A percentile compares a stretch with the other conserved stretches of the same genome.
phyloP scores from a whole-genome alignment of 2,329 filamentous ascomycete genomes.

The Fusarium staphyleae region DNA sequence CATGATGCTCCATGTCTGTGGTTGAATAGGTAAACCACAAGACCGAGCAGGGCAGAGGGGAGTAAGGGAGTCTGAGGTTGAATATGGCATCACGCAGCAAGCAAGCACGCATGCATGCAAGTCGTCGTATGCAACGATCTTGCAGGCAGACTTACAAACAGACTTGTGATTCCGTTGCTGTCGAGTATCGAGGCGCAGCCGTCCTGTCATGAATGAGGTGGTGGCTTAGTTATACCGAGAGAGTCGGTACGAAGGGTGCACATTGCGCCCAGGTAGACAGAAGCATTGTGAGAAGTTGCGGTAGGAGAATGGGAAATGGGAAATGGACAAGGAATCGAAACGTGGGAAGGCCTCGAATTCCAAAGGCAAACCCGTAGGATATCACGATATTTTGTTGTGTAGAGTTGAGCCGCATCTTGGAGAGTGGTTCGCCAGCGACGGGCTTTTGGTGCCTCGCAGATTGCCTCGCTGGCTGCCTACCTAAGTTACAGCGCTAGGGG shows the following conservation, averaged over 20 bases:
- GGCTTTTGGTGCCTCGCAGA: conserved; percentile 2
- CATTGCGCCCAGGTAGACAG: neutral
- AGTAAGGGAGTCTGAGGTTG: too few relatives aligned
- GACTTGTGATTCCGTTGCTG: too few relatives aligned
- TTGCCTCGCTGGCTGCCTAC: conserved; percentile 31
- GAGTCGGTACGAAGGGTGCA: neutral
- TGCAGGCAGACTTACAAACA: too few relatives aligned
- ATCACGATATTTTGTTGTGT: neutral
- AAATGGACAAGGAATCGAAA: neutral
- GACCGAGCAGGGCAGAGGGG: neutral
- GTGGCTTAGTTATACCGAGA: too few relatives aligned
- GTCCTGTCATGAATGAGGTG: too few relatives aligned
- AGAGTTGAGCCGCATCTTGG: conserved; percentile 20
- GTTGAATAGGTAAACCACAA: neutral
- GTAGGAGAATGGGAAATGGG: too few relatives aligned
- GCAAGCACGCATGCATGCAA: too few relatives aligned
- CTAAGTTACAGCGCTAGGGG: conserved; percentile 15
- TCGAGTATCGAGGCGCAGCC: too few relatives aligned
- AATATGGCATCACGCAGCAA: too few relatives aligned
- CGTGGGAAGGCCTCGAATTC: neutral
- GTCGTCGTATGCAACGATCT: too few relatives aligned
- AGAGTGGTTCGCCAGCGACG: conserved; percentile 23
- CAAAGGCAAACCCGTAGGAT: neutral
- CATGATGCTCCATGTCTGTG: neutral
- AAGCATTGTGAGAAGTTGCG: neutral